Percentiles rank a stretch among this genome's conserved stretches.
These are phyloP conservation scores for Iberis pinnata DNA, from an alignment of 345 rosid genomes.

Conservation along the genomic window DNA sequence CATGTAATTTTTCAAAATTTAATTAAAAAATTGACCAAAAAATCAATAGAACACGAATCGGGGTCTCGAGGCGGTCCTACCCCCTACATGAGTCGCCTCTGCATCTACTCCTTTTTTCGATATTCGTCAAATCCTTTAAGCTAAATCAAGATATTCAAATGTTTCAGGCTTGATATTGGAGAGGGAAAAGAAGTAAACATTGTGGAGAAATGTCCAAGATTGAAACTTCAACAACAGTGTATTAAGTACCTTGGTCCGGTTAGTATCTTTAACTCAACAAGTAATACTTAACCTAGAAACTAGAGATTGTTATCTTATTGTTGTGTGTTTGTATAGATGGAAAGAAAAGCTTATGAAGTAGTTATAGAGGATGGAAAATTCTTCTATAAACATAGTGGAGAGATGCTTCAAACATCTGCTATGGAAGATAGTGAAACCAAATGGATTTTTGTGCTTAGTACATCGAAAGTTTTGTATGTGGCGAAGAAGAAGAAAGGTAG, in stretches of 20 bases:
- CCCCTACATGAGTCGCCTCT: no score
- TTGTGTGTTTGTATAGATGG: slow-evolving; percentile 37
- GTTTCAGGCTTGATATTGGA: slow-evolving; percentile 64
- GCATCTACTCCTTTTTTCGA: no score
- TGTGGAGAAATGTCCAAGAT: slow-evolving; percentile 35
- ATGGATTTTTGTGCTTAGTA: slow-evolving; percentile 66
- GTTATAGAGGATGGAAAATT: slow-evolving; percentile 52
- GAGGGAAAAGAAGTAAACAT: slow-evolving; percentile 63
- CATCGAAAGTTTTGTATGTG: slow-evolving; percentile 51
- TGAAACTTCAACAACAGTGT: slow-evolving; percentile 47
- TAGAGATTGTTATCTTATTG: not conserved
- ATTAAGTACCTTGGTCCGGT: slow-evolving; percentile 68
- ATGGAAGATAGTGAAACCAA: slow-evolving; percentile 34
- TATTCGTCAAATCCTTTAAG: no score
- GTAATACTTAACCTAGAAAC: not conserved
- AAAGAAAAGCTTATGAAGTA: slow-evolving; percentile 59
- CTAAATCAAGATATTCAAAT: no score
- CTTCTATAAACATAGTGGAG: slow-evolving; percentile 32
- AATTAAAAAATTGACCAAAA: no score
- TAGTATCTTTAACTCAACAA: slow-evolving; percentile 19
- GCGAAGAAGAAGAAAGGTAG: slow-evolving; percentile 59
- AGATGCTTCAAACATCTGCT: slow-evolving; percentile 34
- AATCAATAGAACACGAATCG: no score
- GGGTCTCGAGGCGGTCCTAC: no score
- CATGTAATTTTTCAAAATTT: no score